phyloP scores from a whole-genome alignment of 192 early-diverging fungal genomes.

The Coemansia sp. region DNA sequence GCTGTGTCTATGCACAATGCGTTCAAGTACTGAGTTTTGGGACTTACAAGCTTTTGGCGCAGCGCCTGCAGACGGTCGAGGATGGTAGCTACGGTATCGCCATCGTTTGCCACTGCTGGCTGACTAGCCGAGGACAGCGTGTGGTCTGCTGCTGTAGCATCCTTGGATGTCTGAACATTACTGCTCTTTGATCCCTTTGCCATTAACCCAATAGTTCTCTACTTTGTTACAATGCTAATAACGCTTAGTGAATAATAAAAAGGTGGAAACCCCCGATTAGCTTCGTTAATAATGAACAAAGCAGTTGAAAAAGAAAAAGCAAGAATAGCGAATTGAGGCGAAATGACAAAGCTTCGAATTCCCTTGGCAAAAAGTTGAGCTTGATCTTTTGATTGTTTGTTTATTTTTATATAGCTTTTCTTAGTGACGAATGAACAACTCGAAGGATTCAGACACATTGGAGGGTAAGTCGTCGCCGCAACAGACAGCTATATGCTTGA shows the following conservation, averaged over 20 bases:
- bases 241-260: too few species aligned
- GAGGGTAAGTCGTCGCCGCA: conserved; percentile 20
- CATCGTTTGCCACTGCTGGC: too few species aligned
- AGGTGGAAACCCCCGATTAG: too few species aligned
- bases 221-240: not conserved
- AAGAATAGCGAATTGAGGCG: too few species aligned
- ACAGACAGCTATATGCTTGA: not conserved
- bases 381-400: conserved; percentile 12
- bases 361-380: not conserved
- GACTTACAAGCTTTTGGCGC: conserved; percentile 36
- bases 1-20: not conserved
- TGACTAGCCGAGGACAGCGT: too few species aligned
- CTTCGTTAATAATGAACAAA: too few species aligned
- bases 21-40: not conserved
- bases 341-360: too few species aligned
- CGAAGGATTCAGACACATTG: conserved; percentile 5
- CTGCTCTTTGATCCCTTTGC: conserved; percentile 7
- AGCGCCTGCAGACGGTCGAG: conserved; percentile 15
- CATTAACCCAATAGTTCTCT: not conserved
- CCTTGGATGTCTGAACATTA: not conserved
- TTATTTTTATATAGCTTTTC: conserved; percentile 1
- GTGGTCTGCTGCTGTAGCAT: not conserved
- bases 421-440: too few species aligned
- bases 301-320: too few species aligned
- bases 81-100: conserved; percentile 3